Evolutionary conservation across 345 rosid species (phyloP).

Genomic region (Punica granatum): DNA sequence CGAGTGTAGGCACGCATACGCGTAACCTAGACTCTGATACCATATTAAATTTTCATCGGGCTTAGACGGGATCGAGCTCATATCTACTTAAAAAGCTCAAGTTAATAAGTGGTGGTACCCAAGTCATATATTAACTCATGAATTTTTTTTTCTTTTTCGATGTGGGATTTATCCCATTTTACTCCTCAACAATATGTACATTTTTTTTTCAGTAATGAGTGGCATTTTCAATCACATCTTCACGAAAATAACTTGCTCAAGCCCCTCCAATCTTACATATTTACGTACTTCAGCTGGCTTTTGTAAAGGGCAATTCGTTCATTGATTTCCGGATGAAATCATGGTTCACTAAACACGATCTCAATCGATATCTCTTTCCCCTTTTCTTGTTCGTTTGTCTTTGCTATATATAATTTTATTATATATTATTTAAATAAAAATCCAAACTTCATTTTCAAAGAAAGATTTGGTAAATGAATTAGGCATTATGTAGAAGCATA

Average conservation of each 20-base stretch:
- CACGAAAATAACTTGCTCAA: neutral
- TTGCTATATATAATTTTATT: neutral
- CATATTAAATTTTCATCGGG: too few relatives aligned
- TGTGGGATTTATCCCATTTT: too few relatives aligned
- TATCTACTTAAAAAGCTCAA: too few relatives aligned
- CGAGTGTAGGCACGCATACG: too few relatives aligned
- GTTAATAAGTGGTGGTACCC: too few relatives aligned
- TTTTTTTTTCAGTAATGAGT: neutral
- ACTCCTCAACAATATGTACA: too few relatives aligned
- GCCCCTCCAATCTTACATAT: too few relatives aligned
- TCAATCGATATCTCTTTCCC: neutral
- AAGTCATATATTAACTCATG: too few relatives aligned
- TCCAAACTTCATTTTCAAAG: neutral
- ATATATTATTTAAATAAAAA: neutral
- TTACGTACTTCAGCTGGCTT: neutral
- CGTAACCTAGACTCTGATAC: too few relatives aligned
- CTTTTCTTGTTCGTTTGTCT: neutral
- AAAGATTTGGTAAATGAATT: neutral
- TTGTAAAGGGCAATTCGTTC: neutral
- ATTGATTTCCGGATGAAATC: constrained; percentile 5
- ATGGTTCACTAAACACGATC: neutral
- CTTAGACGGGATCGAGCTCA: too few relatives aligned
- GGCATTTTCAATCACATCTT: neutral
- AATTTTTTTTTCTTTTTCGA: too few relatives aligned
- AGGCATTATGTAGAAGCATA: neutral